A percentile compares a stretch with the other conserved stretches of the same genome.
These are phyloP conservation scores for Capillidium rhysosporum DNA, from an alignment of 371 early-diverging fungal genomes.

Conservation along the genomic window DNA sequence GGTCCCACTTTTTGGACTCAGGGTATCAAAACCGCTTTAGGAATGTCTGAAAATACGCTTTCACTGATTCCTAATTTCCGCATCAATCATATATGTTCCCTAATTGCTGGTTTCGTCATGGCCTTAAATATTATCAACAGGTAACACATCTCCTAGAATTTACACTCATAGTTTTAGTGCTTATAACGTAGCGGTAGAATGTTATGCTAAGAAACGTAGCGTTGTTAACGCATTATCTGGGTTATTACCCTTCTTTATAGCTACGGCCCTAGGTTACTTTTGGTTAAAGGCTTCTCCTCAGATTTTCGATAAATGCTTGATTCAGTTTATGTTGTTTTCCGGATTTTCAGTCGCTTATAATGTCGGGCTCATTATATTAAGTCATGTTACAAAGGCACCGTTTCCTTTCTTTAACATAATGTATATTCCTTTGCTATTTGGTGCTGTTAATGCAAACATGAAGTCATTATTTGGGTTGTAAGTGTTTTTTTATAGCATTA, in stretches of 20 bases:
- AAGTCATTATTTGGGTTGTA: constrained; percentile 26
- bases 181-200: constrained; percentile 27
- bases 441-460: constrained; percentile 38
- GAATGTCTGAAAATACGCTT: constrained; percentile 4
- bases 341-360: constrained; percentile 70
- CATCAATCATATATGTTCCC: constrained; percentile 27
- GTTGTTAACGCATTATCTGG: constrained; percentile 31
- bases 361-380: constrained; percentile 63
- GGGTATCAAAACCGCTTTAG: constrained; percentile 5
- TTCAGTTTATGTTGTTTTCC: constrained; percentile 39
- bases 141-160: constrained; percentile 15
- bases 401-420: constrained; percentile 52
- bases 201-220: constrained; percentile 22
- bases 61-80: constrained; percentile 3
- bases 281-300: constrained; percentile 57
- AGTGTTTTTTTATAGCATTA: constrained; percentile 7
- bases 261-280: constrained; percentile 22
- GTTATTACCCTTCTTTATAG: constrained; percentile 37
- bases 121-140: constrained; percentile 32
- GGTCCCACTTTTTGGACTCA: constrained; percentile 9
- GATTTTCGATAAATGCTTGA: constrained; percentile 35
- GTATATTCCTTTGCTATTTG: constrained; percentile 37
- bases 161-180: constrained; percentile 13
- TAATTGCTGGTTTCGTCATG: constrained; percentile 27
- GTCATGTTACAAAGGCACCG: constrained; percentile 59